Percentiles rank a stretch among this genome's conserved stretches.
Evolutionary conservation across 2,329 filamentous ascomycete genomes (phyloP).

Genomic region (Fusarium xyrophilum): DNA sequence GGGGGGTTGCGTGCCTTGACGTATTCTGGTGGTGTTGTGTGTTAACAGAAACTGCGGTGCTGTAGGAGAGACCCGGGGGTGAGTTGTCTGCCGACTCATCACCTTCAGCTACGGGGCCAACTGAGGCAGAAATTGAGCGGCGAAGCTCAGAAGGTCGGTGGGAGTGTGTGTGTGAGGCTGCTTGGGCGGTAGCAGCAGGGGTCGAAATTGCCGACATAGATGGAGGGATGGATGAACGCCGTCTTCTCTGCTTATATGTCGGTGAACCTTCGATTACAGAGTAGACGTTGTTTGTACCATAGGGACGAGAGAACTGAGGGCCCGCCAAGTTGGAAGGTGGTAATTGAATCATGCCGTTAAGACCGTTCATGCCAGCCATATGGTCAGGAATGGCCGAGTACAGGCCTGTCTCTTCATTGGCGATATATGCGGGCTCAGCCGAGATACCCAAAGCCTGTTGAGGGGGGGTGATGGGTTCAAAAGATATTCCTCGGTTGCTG

Average conservation of each 20-base stretch:
- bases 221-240: slow-evolving; percentile 90
- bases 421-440: slow-evolving; percentile 93
- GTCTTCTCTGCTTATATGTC: slow-evolving; percentile 96
- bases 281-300: slow-evolving; percentile 80
- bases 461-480: slow-evolving; percentile 94
- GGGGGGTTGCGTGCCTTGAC: slow-evolving; percentile 89
- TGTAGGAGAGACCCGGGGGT: slow-evolving; percentile 76
- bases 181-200: slow-evolving; percentile 68
- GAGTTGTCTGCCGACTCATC: slow-evolving; percentile 82
- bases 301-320: slow-evolving; percentile 78
- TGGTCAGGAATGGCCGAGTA: slow-evolving; percentile 96
- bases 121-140: slow-evolving; percentile 87
- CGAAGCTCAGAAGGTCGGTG: slow-evolving; percentile 89
- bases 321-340: slow-evolving; percentile 84
- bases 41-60: slow-evolving; percentile 68
- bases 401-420: slow-evolving; percentile 94
- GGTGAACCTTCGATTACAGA: slow-evolving; percentile 97
- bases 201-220: slow-evolving; percentile 73
- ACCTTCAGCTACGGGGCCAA: slow-evolving; percentile 79
- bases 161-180: slow-evolving; percentile 73
- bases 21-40: slow-evolving; percentile 79
- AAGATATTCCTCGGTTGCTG: slow-evolving; percentile 93
- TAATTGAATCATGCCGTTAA: slow-evolving; percentile 90
- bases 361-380: slow-evolving; percentile 71
- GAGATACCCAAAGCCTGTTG: slow-evolving; percentile 84